A percentile compares a stretch with the other conserved stretches of the same genome.
Conservation (phyloP, 257 asterid genomes). For the Knoxia roxburghii region DNA sequence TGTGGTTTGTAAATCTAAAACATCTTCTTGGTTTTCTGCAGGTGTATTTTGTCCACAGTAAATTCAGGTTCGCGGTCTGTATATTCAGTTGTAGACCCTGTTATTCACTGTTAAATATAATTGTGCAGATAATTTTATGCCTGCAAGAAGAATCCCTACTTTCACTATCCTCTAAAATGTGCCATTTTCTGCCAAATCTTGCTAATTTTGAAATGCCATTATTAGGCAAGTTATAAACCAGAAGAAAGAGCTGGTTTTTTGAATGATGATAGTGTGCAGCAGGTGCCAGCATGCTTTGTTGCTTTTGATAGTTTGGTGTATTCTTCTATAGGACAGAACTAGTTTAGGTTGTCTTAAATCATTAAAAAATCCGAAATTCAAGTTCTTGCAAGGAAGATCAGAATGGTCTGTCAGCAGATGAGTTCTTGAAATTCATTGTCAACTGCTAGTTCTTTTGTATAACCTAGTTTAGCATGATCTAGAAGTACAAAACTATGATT, state of each 20-base stretch:
- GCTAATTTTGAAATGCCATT: conserved; percentile 7
- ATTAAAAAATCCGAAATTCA: not conserved
- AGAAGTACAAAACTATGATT: no score
- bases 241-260: conserved; percentile 18
- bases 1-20: conserved; percentile 44
- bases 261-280: not conserved
- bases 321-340: conserved; percentile 7
- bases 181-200: conserved; percentile 15
- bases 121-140: conserved; percentile 27
- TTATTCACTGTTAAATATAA: conserved; percentile 28
- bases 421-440: conserved; percentile 3
- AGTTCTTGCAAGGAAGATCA: not conserved
- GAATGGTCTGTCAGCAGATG: not conserved
- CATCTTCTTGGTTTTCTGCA: conserved; percentile 73
- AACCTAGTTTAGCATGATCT: no score
- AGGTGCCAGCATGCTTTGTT: not conserved
- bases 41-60: conserved; percentile 74
- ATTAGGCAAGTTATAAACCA: conserved; percentile 2
- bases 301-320: not conserved
- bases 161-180: conserved; percentile 11
- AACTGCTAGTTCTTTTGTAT: no score
- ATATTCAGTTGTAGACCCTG: conserved; percentile 38
- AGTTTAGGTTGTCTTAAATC: not conserved
- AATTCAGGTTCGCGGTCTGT: conserved; percentile 47
- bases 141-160: conserved; percentile 20